These are phyloP conservation scores for Boletus vermiculosoides DNA, from an alignment of 768 basidiomycete species.

Conservation along the genomic window DNA sequence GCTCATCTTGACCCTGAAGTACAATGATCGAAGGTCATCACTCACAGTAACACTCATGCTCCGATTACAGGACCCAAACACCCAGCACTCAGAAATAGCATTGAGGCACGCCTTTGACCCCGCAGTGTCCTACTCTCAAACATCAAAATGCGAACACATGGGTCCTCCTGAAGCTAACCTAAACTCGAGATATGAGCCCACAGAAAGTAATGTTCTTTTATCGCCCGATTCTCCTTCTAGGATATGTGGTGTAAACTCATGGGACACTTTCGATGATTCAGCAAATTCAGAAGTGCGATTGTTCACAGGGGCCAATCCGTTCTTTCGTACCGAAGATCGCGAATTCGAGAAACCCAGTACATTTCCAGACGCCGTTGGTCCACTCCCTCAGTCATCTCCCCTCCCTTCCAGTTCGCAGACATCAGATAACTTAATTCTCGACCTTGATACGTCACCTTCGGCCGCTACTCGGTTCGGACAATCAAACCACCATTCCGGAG, in stretches of 20 bases:
- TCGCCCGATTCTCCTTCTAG: neutral
- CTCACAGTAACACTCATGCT: neutral
- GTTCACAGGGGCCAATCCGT: neutral
- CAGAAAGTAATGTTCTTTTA: neutral
- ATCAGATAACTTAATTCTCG: constrained; percentile 17
- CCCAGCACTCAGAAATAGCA: neutral
- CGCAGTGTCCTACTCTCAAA: neutral
- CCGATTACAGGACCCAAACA: constrained; percentile 6
- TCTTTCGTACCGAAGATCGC: neutral
- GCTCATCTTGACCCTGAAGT: constrained; percentile 7
- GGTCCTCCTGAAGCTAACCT: neutral
- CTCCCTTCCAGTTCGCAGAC: constrained; percentile 14
- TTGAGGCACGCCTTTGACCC: neutral
- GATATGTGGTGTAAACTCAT: neutral
- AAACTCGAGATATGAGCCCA: neutral
- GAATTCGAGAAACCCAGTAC: neutral
- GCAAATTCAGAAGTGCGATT: constrained; percentile 1
- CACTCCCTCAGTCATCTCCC: constrained; percentile 27
- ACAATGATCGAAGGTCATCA: constrained; percentile 1
- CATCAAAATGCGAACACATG: neutral
- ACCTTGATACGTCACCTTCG: constrained; percentile 27
- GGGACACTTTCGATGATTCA: constrained; percentile 2
- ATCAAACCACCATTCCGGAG: neutral
- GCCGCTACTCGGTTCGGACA: neutral
- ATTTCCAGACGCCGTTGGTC: neutral